Base-by-base conservation (phyloP, 306 rosid species). In the Cucurbita pepo region DNA sequence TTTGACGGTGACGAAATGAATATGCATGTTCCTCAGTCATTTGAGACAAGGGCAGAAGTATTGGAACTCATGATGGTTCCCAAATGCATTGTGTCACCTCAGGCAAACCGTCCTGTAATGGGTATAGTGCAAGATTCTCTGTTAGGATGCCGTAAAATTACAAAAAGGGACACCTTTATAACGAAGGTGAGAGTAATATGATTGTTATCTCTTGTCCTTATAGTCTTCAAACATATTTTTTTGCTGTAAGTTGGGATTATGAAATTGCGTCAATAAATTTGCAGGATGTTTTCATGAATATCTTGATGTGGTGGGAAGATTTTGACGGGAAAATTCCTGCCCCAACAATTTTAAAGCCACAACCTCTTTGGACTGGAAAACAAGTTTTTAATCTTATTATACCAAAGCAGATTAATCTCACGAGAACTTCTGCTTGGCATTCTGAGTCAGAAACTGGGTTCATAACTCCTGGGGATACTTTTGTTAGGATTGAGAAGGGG, bases 281-380 rank as follows among this genome's bases (percentile, higher is more conserved):
- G 67, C 86, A 94, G 99, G 99, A 94, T 79, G 99, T 91, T 81
- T 91, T 94, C 69, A 94, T 94, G 99, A 94, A 94, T 83, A 94
- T 88, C 74, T 83, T 94, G 90, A 94, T 94, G 99, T 94, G 99
- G 99, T 94, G 99, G 99, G 99, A 94, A 80, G 99, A 94, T 81
- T 94, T 91, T 85, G 99, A 94, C 51, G 97, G 99, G 67, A 91
- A 94, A 81, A 86, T 94, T 74, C 99, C 99, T 30, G 84, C 97
- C 75, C 99, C 99, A 56, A 74, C 97, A 60, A 89, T 94, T 79
- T 84, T 89, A 83, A 94, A 94, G 88, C 99, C 99, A 40, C 95
- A 90, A 65, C 99, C 99, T 69, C 75, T 91, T 74, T 94, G 99
- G 99, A 94, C 99, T 34, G 99, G 99, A 73, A 94, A 94, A 70